These are phyloP conservation scores for Fraxinus americana DNA, from an alignment of 257 asterid species.

Conservation along the genomic window DNA sequence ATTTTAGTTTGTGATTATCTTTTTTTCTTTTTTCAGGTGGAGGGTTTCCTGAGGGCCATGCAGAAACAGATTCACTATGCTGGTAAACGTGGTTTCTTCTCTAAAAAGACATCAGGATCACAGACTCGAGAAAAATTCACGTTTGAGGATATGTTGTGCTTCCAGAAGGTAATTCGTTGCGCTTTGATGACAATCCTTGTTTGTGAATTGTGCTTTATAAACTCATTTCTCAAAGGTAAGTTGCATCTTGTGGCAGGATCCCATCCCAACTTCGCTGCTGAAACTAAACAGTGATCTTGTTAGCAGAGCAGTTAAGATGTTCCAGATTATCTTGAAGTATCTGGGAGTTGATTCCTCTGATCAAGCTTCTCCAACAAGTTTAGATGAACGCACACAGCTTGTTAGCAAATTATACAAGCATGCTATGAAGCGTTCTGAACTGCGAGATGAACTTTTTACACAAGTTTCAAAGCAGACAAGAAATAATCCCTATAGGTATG, in stretches of 20 bases:
- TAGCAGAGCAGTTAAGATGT: constrained; percentile 82
- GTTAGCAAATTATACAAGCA: constrained; percentile 88
- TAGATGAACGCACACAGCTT: constrained; percentile 83
- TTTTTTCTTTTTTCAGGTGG: constrained; percentile 61
- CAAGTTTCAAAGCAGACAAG: constrained; percentile 95
- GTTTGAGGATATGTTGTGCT: constrained; percentile 95
- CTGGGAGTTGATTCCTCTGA: constrained; percentile 88
- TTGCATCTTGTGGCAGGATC: constrained; percentile 65
- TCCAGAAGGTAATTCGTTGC: constrained; percentile 72
- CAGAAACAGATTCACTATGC: constrained; percentile 87
- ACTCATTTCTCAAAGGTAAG: constrained; percentile 26
- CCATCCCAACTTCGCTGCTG: constrained; percentile 84
- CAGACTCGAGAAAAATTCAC: constrained; percentile 85
- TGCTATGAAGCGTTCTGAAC: constrained; percentile 88
- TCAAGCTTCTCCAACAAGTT: constrained; percentile 50
- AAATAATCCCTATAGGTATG: constrained; percentile 87
- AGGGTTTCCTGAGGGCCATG: constrained; percentile 95
- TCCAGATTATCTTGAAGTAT: constrained; percentile 83
- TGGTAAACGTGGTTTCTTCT: constrained; percentile 89
- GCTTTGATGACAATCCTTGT: constrained; percentile 16
- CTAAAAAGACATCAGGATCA: constrained; percentile 70
- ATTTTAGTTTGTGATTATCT: constrained; percentile 14
- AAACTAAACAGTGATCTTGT: constrained; percentile 77
- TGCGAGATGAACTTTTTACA: constrained; percentile 91
- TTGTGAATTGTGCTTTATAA: constrained; percentile 11